phyloP scores from a whole-genome alignment of 1,284 basidiomycete genomes.

The Sparassis latifolia region DNA sequence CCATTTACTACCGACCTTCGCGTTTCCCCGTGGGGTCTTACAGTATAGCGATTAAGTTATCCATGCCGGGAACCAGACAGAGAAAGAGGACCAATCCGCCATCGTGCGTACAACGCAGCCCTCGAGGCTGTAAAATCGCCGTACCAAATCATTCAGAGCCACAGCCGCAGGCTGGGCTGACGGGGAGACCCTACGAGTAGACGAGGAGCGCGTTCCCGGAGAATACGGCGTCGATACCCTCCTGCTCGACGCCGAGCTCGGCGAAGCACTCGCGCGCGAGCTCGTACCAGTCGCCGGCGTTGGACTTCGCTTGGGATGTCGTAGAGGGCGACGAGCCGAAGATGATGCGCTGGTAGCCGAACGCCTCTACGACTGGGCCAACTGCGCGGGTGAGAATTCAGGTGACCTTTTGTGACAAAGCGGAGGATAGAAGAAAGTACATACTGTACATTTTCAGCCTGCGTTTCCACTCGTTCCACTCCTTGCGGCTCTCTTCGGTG shows the following conservation, averaged over 20 bases:
- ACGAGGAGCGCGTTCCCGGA: constrained; percentile 57
- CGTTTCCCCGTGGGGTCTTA: no score
- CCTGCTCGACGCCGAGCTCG: constrained; percentile 79
- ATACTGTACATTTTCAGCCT: constrained; percentile 85
- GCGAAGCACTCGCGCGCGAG: constrained; percentile 73
- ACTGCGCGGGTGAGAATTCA: constrained; percentile 37
- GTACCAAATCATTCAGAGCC: no score
- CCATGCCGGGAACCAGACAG: no score
- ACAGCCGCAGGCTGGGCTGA: no score
- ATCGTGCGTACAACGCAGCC: no score
- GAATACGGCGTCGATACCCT: constrained; percentile 71
- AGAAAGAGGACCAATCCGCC: no score
- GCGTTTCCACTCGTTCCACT: constrained; percentile 70
- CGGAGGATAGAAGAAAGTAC: constrained; percentile 26
- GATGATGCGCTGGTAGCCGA: constrained; percentile 50
- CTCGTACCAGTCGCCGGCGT: constrained; percentile 72
- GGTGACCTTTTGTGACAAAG: neutral
- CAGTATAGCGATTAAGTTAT: no score
- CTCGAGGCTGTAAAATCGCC: no score
- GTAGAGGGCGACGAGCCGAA: constrained; percentile 46
- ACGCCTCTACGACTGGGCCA: constrained; percentile 67
- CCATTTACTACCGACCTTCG: no score
- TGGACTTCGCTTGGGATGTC: constrained; percentile 38
- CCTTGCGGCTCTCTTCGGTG: constrained; percentile 38
- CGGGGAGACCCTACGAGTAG: constrained; percentile 28